Evolutionary conservation across 1,139 yeast species (phyloP).

Genomic region (Scheffersomyces quercinus): DNA sequence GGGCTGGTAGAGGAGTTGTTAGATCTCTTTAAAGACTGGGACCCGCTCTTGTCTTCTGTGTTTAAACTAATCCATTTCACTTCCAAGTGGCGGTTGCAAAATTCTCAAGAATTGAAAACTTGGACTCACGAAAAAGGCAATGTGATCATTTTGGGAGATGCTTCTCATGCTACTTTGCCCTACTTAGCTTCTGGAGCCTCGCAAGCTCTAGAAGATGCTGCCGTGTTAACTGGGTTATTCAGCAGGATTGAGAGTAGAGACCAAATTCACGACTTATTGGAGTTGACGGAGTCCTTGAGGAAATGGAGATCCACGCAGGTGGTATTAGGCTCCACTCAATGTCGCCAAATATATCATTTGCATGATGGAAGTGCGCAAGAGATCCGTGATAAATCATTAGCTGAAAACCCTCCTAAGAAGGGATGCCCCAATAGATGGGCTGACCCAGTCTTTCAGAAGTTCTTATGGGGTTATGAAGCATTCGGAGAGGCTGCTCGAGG

Average conservation of each 20-base stretch:
- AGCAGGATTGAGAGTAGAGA: conserved; percentile 9
- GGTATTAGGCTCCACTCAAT: conserved; percentile 22
- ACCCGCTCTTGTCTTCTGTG: conserved; percentile 23
- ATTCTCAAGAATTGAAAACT: conserved; percentile 23
- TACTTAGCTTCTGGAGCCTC: conserved; percentile 44
- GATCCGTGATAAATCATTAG: conserved; percentile 17
- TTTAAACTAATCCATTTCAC: conserved; percentile 20
- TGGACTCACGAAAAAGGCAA: conserved; percentile 10
- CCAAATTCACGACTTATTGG: conserved; percentile 14
- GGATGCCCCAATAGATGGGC: conserved; percentile 30
- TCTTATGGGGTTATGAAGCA: conserved; percentile 28
- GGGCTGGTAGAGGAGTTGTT: conserved; percentile 24
- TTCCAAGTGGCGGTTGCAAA: conserved; percentile 31
- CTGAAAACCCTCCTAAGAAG: conserved; percentile 12
- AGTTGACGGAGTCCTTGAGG: conserved; percentile 17
- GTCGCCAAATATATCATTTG: conserved; percentile 24
- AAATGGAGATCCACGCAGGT: conserved; percentile 26
- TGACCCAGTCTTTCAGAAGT: conserved; percentile 25
- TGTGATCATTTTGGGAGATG: conserved; percentile 16
- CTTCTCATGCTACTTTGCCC: conserved; percentile 41
- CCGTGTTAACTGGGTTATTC: conserved; percentile 14
- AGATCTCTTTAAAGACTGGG: conserved; percentile 27
- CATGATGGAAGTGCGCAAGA: conserved; percentile 23
- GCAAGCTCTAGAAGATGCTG: conserved; percentile 20
- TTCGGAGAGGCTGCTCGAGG: conserved; percentile 20